A percentile compares a stretch with the other conserved stretches of the same genome.
Conservation (phyloP, 2,329 filamentous ascomycete species). For the Diaporthe citriasiana region DNA sequence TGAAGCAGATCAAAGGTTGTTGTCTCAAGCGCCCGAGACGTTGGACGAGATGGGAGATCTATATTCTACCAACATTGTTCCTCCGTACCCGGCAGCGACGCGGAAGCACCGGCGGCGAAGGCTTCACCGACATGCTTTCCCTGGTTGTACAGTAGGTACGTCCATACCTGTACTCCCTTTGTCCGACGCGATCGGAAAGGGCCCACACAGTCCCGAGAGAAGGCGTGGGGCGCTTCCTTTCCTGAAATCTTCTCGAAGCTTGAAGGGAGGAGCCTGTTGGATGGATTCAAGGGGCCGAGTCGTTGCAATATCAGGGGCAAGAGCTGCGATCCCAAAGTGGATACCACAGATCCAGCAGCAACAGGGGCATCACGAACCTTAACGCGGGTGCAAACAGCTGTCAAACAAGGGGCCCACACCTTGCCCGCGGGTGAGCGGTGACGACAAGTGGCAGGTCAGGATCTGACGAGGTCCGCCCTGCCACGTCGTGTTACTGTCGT, state of each 20-base stretch:
- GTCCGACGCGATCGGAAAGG: slow-evolving; percentile 34
- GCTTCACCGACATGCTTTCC: slow-evolving; percentile 29
- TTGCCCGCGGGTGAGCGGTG: slow-evolving; percentile 39
- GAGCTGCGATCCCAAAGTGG: slow-evolving; percentile 33
- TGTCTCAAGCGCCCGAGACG: not conserved
- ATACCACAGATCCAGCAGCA: slow-evolving; percentile 30
- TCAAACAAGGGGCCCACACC: slow-evolving; percentile 38
- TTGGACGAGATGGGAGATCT: slow-evolving; percentile 4
- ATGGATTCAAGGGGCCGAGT: slow-evolving; percentile 28
- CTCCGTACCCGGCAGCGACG: not conserved
- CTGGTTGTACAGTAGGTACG: not conserved
- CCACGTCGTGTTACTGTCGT: slow-evolving; percentile 39
- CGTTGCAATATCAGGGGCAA: slow-evolving; percentile 35
- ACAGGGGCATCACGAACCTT: slow-evolving; percentile 30
- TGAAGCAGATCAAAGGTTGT: not conserved
- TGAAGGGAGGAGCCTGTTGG: slow-evolving; percentile 29
- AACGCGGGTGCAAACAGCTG: slow-evolving; percentile 41
- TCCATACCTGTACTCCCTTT: slow-evolving; percentile 1
- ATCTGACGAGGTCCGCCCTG: slow-evolving; percentile 39
- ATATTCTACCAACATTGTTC: not conserved
- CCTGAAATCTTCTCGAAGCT: slow-evolving; percentile 43
- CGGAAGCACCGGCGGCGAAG: slow-evolving; percentile 22
- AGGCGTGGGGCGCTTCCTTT: slow-evolving; percentile 39
- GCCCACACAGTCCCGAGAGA: slow-evolving; percentile 39
- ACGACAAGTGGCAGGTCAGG: slow-evolving; percentile 40